Evolutionary conservation across 768 basidiomycete species (phyloP).

Genomic region (Tricholoma furcatifolium): DNA sequence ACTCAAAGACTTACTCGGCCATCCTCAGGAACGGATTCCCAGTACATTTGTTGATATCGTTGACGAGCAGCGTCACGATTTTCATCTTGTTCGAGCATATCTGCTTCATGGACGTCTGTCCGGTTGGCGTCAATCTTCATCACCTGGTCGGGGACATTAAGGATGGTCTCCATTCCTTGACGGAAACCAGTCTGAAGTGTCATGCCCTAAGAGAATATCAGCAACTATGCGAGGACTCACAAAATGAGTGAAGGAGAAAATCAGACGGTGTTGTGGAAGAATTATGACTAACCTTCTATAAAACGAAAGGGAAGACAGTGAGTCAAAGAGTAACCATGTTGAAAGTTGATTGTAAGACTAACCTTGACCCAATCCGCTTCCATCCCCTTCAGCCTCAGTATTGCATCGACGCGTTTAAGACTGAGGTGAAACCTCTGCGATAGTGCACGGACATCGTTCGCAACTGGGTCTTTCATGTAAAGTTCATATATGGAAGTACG

Average conservation of each 20-base stretch:
- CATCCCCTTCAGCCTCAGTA: conserved; percentile 77
- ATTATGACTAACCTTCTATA: conserved; percentile 38
- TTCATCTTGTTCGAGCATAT: conserved; percentile 57
- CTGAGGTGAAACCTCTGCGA: conserved; percentile 65
- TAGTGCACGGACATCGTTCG: conserved; percentile 57
- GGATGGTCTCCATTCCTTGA: conserved; percentile 74
- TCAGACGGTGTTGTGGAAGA: conserved; percentile 66
- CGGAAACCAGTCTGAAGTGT: conserved; percentile 79
- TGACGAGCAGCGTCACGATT: conserved; percentile 54
- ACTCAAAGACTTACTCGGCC: conserved; percentile 52
- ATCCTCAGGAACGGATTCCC: conserved; percentile 75
- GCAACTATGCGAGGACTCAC: neutral
- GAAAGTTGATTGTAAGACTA: conserved; percentile 27
- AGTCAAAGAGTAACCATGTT: neutral
- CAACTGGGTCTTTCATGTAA: conserved; percentile 57
- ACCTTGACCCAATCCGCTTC: conserved; percentile 76
- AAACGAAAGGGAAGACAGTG: conserved; percentile 3
- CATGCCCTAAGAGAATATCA: conserved; percentile 8
- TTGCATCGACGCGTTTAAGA: conserved; percentile 79
- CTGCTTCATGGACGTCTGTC: conserved; percentile 58
- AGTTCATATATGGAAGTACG: conserved; percentile 66
- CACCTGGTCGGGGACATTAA: conserved; percentile 48
- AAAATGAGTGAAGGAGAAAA: conserved; percentile 11
- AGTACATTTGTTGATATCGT: conserved; percentile 71
- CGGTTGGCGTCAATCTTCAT: conserved; percentile 22